Conservation (phyloP, 2,329 filamentous ascomycete genomes). For the Purpureocillium takamizusanense region DNA sequence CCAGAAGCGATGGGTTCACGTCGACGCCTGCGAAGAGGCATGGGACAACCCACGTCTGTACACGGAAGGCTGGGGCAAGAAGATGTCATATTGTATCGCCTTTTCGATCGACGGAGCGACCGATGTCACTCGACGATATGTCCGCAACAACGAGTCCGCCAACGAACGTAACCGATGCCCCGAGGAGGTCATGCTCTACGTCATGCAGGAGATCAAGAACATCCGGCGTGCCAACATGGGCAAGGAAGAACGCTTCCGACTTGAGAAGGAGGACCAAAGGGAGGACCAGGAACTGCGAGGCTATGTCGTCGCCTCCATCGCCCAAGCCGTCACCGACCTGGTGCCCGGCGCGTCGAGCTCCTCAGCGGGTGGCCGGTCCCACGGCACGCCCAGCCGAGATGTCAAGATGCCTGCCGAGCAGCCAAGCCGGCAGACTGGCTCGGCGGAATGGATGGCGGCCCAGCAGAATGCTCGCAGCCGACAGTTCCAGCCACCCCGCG, state of each 20-base stretch:
- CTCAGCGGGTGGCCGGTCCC: conserved; percentile 11
- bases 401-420: conserved; percentile 54
- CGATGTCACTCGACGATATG: conserved; percentile 58
- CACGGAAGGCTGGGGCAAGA: conserved; percentile 90
- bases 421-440: conserved; percentile 41
- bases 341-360: conserved; percentile 38
- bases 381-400: conserved; percentile 34
- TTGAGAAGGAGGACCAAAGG: conserved; percentile 70
- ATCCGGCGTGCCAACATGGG: conserved; percentile 74
- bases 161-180: conserved; percentile 70
- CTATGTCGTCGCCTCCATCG: conserved; percentile 65
- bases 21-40: conserved; percentile 86
- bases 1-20: conserved; percentile 90
- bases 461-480: conserved; percentile 32
- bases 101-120: conserved; percentile 82
- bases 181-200: conserved; percentile 84
- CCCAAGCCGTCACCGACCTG: conserved; percentile 62
- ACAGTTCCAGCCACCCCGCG: conserved; percentile 33
- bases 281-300: conserved; percentile 69
- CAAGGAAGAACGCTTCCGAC: conserved; percentile 74
- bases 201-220: conserved; percentile 83
- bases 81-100: conserved; percentile 93
- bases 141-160: conserved; percentile 63
- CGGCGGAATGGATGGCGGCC: conserved; percentile 41
- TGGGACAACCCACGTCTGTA: conserved; percentile 94